phyloP scores from a whole-genome alignment of 805 yeast species.

The Yamadazyma endophytica region DNA sequence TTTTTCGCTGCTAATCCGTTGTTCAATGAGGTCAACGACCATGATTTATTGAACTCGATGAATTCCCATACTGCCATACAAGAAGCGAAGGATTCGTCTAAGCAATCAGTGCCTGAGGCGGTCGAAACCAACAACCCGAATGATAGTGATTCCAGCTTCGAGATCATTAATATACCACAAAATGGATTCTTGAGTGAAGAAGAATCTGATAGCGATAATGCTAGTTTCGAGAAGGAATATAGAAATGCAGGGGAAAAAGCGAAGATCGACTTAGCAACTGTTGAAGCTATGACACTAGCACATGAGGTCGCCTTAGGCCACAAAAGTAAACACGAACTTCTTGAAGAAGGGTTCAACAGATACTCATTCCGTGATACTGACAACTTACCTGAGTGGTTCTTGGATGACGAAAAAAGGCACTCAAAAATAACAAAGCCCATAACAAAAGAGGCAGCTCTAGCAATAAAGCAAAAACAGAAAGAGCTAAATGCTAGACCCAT shows the following conservation, averaged over 20 bases:
- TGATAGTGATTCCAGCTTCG: constrained; percentile 40
- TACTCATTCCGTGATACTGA: constrained; percentile 89
- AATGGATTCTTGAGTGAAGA: constrained; percentile 18
- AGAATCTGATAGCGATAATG: constrained; percentile 46
- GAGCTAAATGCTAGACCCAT: constrained; percentile 94
- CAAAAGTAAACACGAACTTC: constrained; percentile 73
- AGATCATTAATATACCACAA: constrained; percentile 30
- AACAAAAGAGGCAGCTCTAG: constrained; percentile 72
- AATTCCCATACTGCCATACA: too few relatives aligned
- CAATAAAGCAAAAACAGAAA: constrained; percentile 39
- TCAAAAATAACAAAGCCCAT: constrained; percentile 85
- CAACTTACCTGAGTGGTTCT: constrained; percentile 93
- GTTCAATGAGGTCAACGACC: constrained; percentile 41
- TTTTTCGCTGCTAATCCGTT: constrained; percentile 39
- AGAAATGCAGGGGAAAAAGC: constrained; percentile 48
- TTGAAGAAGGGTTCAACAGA: constrained; percentile 91
- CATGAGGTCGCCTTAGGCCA: constrained; percentile 93
- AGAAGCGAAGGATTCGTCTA: too few relatives aligned
- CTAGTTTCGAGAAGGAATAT: constrained; percentile 29
- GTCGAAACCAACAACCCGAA: too few relatives aligned
- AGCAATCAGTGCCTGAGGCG: too few relatives aligned
- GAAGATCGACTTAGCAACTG: constrained; percentile 81
- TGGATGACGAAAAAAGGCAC: constrained; percentile 87
- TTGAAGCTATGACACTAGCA: constrained; percentile 96
- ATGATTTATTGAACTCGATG: constrained; percentile 46